Conservation (phyloP, 441 rosid genomes). For the Eruca vesicaria region DNA sequence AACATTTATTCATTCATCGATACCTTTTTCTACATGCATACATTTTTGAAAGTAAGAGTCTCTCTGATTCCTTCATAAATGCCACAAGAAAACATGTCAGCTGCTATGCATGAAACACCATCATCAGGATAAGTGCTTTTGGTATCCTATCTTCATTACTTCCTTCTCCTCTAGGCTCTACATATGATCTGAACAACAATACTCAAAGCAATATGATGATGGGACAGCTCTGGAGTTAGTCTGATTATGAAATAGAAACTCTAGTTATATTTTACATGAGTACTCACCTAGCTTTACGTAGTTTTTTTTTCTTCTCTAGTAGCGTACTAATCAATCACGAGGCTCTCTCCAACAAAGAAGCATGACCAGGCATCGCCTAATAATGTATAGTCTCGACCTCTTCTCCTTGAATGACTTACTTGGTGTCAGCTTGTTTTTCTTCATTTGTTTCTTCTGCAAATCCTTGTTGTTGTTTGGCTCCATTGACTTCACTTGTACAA, state of each 20-base stretch:
- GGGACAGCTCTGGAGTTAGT: not conserved
- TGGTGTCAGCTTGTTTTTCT: conserved; percentile 34
- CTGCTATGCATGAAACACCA: not conserved
- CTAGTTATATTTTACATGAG: not conserved
- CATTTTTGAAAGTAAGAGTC: not conserved
- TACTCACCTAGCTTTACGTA: not conserved
- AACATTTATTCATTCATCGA: not conserved
- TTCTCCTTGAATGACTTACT: conserved; percentile 45
- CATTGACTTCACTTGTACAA: not conserved
- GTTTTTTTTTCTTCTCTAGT: not conserved
- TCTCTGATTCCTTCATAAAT: not conserved
- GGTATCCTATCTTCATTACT: no score
- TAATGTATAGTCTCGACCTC: conserved; percentile 55
- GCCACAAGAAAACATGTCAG: not conserved
- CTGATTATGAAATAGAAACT: not conserved
- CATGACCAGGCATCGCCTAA: conserved; percentile 51
- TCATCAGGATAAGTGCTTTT: not conserved
- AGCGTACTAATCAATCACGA: not conserved
- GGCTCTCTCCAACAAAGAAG: conserved; percentile 60
- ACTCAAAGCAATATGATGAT: not conserved
- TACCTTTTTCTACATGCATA: not conserved
- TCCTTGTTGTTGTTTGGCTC: conserved; percentile 1
- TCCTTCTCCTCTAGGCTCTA: not conserved
- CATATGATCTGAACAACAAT: not conserved
- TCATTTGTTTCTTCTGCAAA: conserved; percentile 31